These are phyloP conservation scores for Lasiodiplodia hormozganensis DNA, from an alignment of 2,329 filamentous ascomycete genomes.

Conservation along the genomic window DNA sequence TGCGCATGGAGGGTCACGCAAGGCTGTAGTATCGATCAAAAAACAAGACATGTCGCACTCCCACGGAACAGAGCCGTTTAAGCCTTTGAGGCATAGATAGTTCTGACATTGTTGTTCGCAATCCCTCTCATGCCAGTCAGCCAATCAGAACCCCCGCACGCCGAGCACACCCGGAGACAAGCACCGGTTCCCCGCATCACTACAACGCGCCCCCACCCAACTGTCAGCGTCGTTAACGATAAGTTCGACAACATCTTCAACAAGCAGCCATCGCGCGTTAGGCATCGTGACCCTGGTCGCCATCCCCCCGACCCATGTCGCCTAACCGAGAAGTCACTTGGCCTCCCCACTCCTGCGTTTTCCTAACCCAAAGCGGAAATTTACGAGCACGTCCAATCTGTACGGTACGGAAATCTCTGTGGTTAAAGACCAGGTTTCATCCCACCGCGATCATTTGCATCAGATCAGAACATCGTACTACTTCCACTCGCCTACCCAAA, in stretches of 20 bases:
- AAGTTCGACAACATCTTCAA: not conserved
- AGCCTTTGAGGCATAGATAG: too few relatives aligned
- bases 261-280: not conserved
- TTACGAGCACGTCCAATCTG: conserved; percentile 19
- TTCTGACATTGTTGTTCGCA: not conserved
- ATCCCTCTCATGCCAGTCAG: not conserved
- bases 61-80: too few relatives aligned
- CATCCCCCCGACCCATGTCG: conserved; percentile 5
- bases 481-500: not conserved
- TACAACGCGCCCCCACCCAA: not conserved
- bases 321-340: not conserved
- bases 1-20: too few relatives aligned
- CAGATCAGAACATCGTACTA: not conserved
- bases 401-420: conserved; percentile 6
- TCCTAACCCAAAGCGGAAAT: not conserved
- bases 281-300: not conserved
- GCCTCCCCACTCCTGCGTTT: conserved; percentile 11
- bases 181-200: not conserved
- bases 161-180: not conserved
- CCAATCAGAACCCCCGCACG: not conserved
- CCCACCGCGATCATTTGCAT: not conserved
- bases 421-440: not conserved
- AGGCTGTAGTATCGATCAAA: too few relatives aligned
- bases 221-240: not conserved
- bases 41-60: too few relatives aligned